Conservation (phyloP, 208 protist species). For the Trypanosomatidae sp. region DNA sequence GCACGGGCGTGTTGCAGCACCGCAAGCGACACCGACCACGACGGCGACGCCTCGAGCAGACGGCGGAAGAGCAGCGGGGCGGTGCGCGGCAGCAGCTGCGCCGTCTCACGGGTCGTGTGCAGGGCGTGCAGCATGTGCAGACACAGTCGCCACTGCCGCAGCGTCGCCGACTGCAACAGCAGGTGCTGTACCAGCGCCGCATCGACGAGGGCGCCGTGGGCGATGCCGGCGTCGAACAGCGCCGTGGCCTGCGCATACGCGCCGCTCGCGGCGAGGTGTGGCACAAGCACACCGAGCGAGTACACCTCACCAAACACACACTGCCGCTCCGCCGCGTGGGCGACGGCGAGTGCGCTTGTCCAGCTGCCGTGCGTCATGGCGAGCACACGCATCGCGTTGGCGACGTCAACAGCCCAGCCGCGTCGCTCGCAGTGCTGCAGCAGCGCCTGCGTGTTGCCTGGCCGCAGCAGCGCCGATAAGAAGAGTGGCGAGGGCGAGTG, state of each 20-base stretch:
- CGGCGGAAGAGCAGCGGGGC: slow-evolving; percentile 40
- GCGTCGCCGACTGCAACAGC: slow-evolving; percentile 30
- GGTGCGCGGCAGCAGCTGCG: slow-evolving; percentile 37
- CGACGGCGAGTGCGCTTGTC: slow-evolving; percentile 37
- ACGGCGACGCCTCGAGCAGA: slow-evolving; percentile 44
- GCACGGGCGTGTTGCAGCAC: slow-evolving; percentile 51
- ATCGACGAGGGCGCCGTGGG: slow-evolving; percentile 52
- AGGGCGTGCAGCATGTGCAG: slow-evolving; percentile 61
- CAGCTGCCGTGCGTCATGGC: slow-evolving; percentile 53
- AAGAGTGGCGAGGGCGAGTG: slow-evolving; percentile 54
- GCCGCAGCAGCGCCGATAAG: slow-evolving; percentile 50
- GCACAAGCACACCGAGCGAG: slow-evolving; percentile 61
- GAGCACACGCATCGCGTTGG: slow-evolving; percentile 47
- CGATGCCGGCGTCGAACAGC: slow-evolving; percentile 46
- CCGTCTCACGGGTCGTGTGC: slow-evolving; percentile 37
- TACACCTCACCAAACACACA: slow-evolving; percentile 53
- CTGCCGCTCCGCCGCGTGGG: slow-evolving; percentile 38
- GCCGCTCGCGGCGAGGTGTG: slow-evolving; percentile 51
- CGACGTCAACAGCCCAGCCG: slow-evolving; percentile 45
- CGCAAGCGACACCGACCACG: slow-evolving; percentile 37
- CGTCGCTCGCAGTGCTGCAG: slow-evolving; percentile 14
- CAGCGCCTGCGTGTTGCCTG: slow-evolving; percentile 27
- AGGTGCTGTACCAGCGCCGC: slow-evolving; percentile 36
- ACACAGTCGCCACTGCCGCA: slow-evolving; percentile 53
- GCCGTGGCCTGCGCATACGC: slow-evolving; percentile 22